Conservation (phyloP, 176 grass and related monocot genomes). For the Puccinellia tenuiflora region DNA sequence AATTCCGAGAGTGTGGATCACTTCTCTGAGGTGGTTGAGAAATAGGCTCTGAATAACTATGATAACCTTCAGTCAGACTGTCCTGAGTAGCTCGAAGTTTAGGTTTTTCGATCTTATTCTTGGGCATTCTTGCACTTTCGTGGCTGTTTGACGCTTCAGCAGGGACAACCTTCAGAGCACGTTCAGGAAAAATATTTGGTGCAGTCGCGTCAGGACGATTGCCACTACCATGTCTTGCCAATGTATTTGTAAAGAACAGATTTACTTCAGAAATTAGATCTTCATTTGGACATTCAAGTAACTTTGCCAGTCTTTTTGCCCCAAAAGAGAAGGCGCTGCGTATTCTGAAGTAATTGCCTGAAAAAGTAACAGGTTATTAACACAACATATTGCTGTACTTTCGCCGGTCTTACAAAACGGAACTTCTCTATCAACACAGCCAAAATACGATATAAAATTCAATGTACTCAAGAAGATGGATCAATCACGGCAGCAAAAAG, state of each 20-base stretch:
- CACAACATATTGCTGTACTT: neutral
- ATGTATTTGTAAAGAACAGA: constrained; percentile 84
- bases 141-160: constrained; percentile 44
- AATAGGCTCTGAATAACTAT: constrained; percentile 25
- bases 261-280: constrained; percentile 58
- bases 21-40: constrained; percentile 36
- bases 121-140: constrained; percentile 22
- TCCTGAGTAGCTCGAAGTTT: constrained; percentile 31
- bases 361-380: constrained; percentile 13
- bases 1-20: constrained; percentile 26
- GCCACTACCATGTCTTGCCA: constrained; percentile 67
- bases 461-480: neutral
- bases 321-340: constrained; percentile 90
- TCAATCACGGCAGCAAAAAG: neutral
- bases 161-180: constrained; percentile 26
- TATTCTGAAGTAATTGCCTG: constrained; percentile 98
- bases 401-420: neutral
- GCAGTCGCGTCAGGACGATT: constrained; percentile 46
- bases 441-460: neutral
- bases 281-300: constrained; percentile 80
- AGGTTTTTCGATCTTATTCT: constrained; percentile 43
- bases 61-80: constrained; percentile 38
- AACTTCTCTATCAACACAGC: constrained; percentile 11
- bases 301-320: constrained; percentile 58
- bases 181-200: constrained; percentile 30